These are phyloP conservation scores for Xylaria sp. DNA, from an alignment of 2,329 filamentous ascomycete species.

Conservation along the genomic window DNA sequence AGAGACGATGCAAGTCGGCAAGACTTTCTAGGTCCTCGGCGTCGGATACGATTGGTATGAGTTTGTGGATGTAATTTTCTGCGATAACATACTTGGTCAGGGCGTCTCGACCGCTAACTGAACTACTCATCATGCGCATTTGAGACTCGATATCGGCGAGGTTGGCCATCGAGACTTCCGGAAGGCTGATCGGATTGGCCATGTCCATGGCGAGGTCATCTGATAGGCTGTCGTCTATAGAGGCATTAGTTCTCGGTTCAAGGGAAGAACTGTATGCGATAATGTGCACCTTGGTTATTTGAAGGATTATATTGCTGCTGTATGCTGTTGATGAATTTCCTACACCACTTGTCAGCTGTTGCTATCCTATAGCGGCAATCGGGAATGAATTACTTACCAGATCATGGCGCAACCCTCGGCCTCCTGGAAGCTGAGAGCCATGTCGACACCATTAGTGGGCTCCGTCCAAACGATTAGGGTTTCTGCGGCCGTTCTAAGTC, in stretches of 20 bases:
- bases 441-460: slow-evolving; percentile 82
- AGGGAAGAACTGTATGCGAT: neutral
- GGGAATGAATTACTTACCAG: slow-evolving; percentile 68
- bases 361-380: neutral
- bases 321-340: slow-evolving; percentile 90
- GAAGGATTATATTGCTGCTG: slow-evolving; percentile 77
- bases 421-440: slow-evolving; percentile 98
- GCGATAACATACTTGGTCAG: slow-evolving; percentile 86
- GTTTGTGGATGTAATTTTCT: slow-evolving; percentile 87
- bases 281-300: slow-evolving; percentile 68
- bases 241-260: slow-evolving; percentile 44
- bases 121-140: slow-evolving; percentile 82
- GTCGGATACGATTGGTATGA: slow-evolving; percentile 86
- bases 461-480: slow-evolving; percentile 99
- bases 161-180: slow-evolving; percentile 81
- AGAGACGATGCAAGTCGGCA: slow-evolving; percentile 86
- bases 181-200: slow-evolving; percentile 76
- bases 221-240: slow-evolving; percentile 82
- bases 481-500: slow-evolving; percentile 63
- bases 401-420: slow-evolving; percentile 92
- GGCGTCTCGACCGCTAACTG: slow-evolving; percentile 81
- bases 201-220: slow-evolving; percentile 86
- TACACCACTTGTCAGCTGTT: slow-evolving; percentile 54
- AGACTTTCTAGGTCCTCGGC: slow-evolving; percentile 93
- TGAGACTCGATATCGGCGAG: slow-evolving; percentile 85